Conservation (phyloP, 345 rosid genomes). For the Aquilaria sinensis region DNA sequence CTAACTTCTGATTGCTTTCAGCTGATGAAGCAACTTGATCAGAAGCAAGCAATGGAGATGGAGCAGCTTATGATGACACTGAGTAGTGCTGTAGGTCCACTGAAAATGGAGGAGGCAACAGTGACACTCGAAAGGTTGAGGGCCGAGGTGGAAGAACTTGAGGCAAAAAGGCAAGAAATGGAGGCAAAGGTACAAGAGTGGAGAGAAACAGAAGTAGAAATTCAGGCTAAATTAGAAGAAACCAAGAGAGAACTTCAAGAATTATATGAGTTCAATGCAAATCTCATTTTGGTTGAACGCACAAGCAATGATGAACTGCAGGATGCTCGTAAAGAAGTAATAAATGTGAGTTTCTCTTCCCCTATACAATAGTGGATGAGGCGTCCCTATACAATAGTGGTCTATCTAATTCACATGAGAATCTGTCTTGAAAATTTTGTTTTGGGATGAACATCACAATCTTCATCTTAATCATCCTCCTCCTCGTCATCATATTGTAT, state of each 20-base stretch:
- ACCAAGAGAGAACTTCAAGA: constrained; percentile 47
- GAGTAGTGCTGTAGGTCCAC: constrained; percentile 56
- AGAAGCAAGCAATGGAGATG: constrained; percentile 77
- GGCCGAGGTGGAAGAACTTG: constrained; percentile 50
- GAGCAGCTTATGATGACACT: constrained; percentile 57
- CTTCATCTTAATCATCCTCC: no score
- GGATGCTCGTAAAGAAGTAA: constrained; percentile 82
- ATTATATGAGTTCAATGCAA: constrained; percentile 63
- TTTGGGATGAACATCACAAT: no score
- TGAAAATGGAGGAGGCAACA: constrained; percentile 37
- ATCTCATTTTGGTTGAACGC: constrained; percentile 70
- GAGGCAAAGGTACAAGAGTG: constrained; percentile 50
- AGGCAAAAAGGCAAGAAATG: constrained; percentile 20
- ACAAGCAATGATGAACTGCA: constrained; percentile 88
- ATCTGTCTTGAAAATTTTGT: no score
- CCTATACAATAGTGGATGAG: no score
- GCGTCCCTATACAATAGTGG: no score
- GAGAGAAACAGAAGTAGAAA: constrained; percentile 58
- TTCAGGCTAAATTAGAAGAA: constrained; percentile 1
- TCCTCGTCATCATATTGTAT: no score
- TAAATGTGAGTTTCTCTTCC: constrained; percentile 41
- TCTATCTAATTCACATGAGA: no score
- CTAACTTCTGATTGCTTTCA: constrained; percentile 12
- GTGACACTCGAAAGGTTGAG: no score
- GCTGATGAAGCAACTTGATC: constrained; percentile 70